Evolutionary conservation across 2,329 filamentous ascomycete species (phyloP).

Genomic region (Xylaria digitata): DNA sequence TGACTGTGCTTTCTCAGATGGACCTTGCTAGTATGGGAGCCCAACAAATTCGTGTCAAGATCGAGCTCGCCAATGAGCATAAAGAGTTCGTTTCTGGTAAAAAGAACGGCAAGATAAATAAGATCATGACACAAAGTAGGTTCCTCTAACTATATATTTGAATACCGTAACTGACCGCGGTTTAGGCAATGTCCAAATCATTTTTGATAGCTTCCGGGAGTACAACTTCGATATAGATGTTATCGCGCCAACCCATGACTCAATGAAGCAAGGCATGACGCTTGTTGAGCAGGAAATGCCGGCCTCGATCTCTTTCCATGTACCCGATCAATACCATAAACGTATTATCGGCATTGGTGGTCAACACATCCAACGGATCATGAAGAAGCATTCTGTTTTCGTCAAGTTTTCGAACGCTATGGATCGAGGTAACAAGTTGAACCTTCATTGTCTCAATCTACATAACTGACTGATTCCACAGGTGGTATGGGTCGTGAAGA

Average conservation of each 20-base stretch:
- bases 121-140: conserved; percentile 98
- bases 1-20: conserved; percentile 92
- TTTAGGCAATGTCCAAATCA: conserved; percentile 91
- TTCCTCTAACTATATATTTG: conserved; percentile 29
- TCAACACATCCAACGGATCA: conserved; percentile 98
- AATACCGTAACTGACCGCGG: conserved; percentile 41
- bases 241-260: conserved; percentile 89
- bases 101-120: conserved; percentile 99
- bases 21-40: conserved; percentile 78
- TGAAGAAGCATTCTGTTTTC: conserved; percentile 99
- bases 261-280: conserved; percentile 90
- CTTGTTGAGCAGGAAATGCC: conserved; percentile 99
- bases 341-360: conserved; percentile 98
- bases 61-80: conserved; percentile 98
- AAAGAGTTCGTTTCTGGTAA: conserved; percentile 99
- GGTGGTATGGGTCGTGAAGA: conserved; percentile 90
- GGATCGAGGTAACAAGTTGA: conserved; percentile 76
- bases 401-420: conserved; percentile 99
- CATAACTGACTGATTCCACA: conserved; percentile 37
- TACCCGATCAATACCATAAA: conserved; percentile 99
- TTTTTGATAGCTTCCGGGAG: conserved; percentile 99
- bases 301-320: conserved; percentile 98
- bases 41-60: conserved; percentile 96
- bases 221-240: conserved; percentile 99
- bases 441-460: neutral